These are phyloP conservation scores for Hemileccinum rubropunctum DNA, from an alignment of 768 basidiomycete genomes.

Conservation along the genomic window DNA sequence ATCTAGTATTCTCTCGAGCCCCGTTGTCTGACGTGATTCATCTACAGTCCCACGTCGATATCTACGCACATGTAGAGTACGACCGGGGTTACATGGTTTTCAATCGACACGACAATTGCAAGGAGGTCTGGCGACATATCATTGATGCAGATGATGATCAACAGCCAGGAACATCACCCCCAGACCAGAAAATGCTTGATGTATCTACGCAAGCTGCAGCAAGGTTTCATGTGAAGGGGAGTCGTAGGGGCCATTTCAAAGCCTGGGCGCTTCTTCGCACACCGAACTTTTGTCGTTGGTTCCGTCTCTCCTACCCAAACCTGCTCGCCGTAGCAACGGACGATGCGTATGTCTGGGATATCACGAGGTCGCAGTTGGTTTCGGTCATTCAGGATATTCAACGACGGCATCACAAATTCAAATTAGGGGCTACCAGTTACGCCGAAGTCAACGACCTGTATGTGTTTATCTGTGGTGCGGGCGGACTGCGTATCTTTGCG, in stretches of 20 bases:
- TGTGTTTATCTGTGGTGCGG: conserved; percentile 55
- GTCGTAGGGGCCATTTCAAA: conserved; percentile 49
- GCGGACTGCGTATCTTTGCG: conserved; percentile 51
- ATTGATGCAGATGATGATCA: conserved; percentile 30
- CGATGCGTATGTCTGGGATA: conserved; percentile 60
- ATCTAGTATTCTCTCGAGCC: not conserved
- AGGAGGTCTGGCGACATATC: conserved; percentile 69
- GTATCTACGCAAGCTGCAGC: conserved; percentile 22
- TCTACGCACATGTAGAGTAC: conserved; percentile 70
- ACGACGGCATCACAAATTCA: conserved; percentile 3
- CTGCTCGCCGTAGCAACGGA: conserved; percentile 47
- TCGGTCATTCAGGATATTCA: conserved; percentile 35
- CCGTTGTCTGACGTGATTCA: not conserved
- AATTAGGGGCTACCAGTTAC: conserved; percentile 49
- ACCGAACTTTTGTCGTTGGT: conserved; percentile 47
- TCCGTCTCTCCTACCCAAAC: conserved; percentile 65
- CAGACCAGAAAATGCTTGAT: conserved; percentile 28
- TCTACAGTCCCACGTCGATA: conserved; percentile 9
- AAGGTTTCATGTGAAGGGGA: conserved; percentile 6
- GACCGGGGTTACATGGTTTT: conserved; percentile 68
- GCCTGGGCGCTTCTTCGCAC: conserved; percentile 58
- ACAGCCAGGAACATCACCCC: conserved; percentile 26
- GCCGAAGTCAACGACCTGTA: conserved; percentile 61
- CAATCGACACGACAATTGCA: conserved; percentile 51
- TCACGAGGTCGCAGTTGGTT: conserved; percentile 47